phyloP scores from a whole-genome alignment of 1,139 yeast genomes.

The Geotrichum siamense region DNA sequence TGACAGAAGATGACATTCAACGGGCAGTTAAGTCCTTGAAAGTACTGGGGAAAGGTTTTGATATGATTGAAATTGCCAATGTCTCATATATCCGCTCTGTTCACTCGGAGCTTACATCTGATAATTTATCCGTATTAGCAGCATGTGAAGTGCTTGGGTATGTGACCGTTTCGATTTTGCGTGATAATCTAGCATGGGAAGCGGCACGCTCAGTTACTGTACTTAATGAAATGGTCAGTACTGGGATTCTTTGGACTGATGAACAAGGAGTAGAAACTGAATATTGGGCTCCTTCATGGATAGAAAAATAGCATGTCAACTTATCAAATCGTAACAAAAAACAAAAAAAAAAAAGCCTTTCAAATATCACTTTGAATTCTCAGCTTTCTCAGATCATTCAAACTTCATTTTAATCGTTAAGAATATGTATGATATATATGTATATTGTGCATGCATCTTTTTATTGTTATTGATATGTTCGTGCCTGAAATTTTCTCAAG shows the following conservation, averaged over 20 bases:
- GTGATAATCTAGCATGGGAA: constrained; percentile 73
- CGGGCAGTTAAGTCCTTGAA: constrained; percentile 42
- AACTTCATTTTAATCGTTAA: no score
- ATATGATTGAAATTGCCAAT: constrained; percentile 36
- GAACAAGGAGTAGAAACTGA: constrained; percentile 46
- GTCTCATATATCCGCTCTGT: constrained; percentile 42
- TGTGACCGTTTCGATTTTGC: constrained; percentile 54
- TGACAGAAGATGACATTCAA: constrained; percentile 44
- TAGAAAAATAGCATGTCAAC: constrained; percentile 22
- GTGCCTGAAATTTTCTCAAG: no score
- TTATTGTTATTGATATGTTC: no score
- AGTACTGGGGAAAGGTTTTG: constrained; percentile 44
- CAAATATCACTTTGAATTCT: no score
- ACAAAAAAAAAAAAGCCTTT: no score
- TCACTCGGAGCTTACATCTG: constrained; percentile 49
- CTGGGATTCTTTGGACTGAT: constrained; percentile 82
- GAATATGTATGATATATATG: no score
- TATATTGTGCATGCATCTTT: no score
- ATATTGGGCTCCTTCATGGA: constrained; percentile 62
- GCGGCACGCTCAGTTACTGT: constrained; percentile 52
- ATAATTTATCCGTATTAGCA: constrained; percentile 64
- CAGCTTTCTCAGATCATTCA: no score
- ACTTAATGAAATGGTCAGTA: constrained; percentile 69
- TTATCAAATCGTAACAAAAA: no score
- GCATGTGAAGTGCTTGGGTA: constrained; percentile 67